A percentile compares a stretch with the other conserved stretches of the same genome.
Evolutionary conservation across 805 yeast genomes (phyloP).

Genomic region (Sugiyamaella marilandica): DNA sequence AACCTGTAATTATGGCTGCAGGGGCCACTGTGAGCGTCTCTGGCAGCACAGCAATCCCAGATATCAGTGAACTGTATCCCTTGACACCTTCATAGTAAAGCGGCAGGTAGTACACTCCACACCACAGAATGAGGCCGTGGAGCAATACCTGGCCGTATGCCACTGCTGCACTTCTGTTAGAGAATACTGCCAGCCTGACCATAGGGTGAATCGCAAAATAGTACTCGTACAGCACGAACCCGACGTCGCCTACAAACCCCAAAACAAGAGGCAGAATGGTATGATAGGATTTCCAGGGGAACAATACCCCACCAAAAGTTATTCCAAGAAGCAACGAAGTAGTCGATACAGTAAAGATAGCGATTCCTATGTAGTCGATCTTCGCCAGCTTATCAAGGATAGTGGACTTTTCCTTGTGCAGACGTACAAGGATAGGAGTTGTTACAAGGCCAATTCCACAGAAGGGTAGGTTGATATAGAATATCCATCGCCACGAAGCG

Average conservation of each 20-base stretch:
- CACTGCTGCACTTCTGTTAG: conserved; percentile 35
- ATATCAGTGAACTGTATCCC: conserved; percentile 36
- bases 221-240: conserved; percentile 33
- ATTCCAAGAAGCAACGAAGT: conserved; percentile 46
- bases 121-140: conserved; percentile 46
- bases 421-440: conserved; percentile 41
- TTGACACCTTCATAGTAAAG: conserved; percentile 44
- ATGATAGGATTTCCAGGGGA: conserved; percentile 52
- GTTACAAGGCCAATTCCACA: conserved; percentile 48
- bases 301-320: conserved; percentile 50
- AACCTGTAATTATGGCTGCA: conserved; percentile 38
- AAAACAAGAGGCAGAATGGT: conserved; percentile 46
- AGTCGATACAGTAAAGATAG: conserved; percentile 39
- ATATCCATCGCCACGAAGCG: conserved; percentile 74
- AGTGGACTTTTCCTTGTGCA: conserved; percentile 44
- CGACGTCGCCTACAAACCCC: conserved; percentile 34
- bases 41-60: conserved; percentile 42
- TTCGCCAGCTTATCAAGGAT: conserved; percentile 36
- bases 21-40: conserved; percentile 39
- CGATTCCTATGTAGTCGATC: conserved; percentile 49
- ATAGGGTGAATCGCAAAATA: conserved; percentile 43
- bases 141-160: conserved; percentile 39
- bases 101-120: conserved; percentile 45
- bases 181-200: conserved; percentile 41
- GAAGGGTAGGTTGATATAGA: conserved; percentile 62